Percentiles rank a stretch among this genome's conserved stretches.
These are phyloP conservation scores for Annona cherimola DNA, from an alignment of 164 flowering plant species.

Conservation along the genomic window DNA sequence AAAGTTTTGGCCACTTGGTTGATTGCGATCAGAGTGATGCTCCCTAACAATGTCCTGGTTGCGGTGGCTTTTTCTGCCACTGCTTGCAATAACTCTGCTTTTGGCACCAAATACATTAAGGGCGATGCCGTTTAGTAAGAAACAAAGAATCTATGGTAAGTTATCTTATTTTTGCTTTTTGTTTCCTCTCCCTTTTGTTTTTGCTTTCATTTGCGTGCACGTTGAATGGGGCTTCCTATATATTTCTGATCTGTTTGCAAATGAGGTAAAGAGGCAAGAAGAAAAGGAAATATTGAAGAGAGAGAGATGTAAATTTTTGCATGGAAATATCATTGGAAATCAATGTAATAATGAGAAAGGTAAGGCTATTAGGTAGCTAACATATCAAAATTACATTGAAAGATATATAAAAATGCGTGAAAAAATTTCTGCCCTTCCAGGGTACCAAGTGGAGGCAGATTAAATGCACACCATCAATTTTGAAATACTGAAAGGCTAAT, in stretches of 20 bases:
- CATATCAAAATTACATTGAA: too few relatives aligned
- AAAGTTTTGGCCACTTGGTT: constrained; percentile 1
- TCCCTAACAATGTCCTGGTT: constrained; percentile 26
- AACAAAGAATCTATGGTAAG: constrained; percentile 15
- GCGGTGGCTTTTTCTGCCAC: constrained; percentile 29
- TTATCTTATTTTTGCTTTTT: constrained; percentile 14
- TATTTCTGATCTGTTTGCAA: too few relatives aligned
- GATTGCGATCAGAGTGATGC: background rate
- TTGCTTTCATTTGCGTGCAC: background rate
- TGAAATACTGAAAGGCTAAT: background rate
- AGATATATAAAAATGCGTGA: too few relatives aligned
- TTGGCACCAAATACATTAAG: constrained; percentile 19
- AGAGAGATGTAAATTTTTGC: too few relatives aligned
- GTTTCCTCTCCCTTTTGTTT: background rate
- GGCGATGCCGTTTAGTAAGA: background rate
- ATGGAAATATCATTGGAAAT: too few relatives aligned
- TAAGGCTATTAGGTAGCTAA: too few relatives aligned
- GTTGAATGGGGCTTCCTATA: background rate
- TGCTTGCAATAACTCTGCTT: constrained; percentile 30
- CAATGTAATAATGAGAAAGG: too few relatives aligned
- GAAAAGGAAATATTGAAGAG: too few relatives aligned
- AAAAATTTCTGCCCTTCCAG: too few relatives aligned
- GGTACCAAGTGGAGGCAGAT: too few relatives aligned
- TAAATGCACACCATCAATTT: background rate
- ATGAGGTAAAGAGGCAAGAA: too few relatives aligned